phyloP scores from a whole-genome alignment of 2,329 filamentous ascomycete genomes.

The Hypoxylon rubiginosum region DNA sequence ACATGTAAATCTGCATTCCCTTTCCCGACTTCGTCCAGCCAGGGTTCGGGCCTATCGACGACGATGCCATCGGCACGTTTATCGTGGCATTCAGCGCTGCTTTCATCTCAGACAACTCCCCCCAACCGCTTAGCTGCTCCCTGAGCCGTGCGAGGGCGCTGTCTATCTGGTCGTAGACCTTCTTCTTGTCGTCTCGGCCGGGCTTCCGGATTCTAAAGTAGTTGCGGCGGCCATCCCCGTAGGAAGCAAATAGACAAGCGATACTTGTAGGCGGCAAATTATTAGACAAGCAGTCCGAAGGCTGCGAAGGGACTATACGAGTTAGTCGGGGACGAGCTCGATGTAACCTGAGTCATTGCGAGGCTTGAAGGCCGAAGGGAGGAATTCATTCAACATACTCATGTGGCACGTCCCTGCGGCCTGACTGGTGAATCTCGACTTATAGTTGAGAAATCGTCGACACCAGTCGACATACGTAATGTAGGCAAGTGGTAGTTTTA shows the following conservation, averaged over 20 bases:
- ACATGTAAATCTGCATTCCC: neutral
- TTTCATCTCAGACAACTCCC: too few relatives aligned
- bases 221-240: conserved; percentile 11
- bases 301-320: neutral
- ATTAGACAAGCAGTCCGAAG: neutral
- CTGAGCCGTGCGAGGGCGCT: conserved; percentile 3
- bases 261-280: conserved; percentile 1
- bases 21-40: neutral
- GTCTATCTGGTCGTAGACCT: neutral
- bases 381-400: neutral
- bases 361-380: neutral
- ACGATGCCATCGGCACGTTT: too few relatives aligned
- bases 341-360: neutral
- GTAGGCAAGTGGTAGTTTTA: conserved; percentile 9
- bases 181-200: conserved; percentile 8
- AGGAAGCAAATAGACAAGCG: conserved; percentile 16
- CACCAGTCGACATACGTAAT: neutral
- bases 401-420: neutral
- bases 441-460: too few relatives aligned
- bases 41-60: neutral
- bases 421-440: neutral
- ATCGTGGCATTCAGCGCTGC: too few relatives aligned
- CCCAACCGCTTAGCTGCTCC: neutral
- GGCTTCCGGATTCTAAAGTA: conserved; percentile 1
- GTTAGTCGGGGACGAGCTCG: conserved; percentile 4